These are phyloP conservation scores for Vanderwaltozyma tropicalis DNA, from an alignment of 805 yeast genomes.

Conservation along the genomic window DNA sequence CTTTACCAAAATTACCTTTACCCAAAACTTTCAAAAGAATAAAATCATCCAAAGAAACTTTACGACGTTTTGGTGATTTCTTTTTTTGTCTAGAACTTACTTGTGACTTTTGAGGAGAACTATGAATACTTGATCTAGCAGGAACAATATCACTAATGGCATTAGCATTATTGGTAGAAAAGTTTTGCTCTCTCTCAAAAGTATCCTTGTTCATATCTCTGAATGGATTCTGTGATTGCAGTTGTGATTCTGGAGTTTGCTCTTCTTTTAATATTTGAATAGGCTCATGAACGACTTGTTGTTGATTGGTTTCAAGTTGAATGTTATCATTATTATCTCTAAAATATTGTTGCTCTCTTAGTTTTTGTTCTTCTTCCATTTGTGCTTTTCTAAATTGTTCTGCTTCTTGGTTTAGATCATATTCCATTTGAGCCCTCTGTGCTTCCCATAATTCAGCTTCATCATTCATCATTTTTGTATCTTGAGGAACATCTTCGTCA, in stretches of 20 bases:
- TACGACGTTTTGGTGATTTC: conserved; percentile 39
- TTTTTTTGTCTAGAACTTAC: conserved; percentile 17
- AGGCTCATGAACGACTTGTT: not conserved
- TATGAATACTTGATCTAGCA: not conserved
- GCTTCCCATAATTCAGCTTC: conserved; percentile 14
- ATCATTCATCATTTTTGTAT: conserved; percentile 7
- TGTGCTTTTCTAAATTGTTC: not conserved
- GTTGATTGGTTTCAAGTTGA: conserved; percentile 1
- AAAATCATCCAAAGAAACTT: conserved; percentile 90
- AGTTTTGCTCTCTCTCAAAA: conserved; percentile 12
- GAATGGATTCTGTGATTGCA: conserved; percentile 15
- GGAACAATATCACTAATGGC: not conserved
- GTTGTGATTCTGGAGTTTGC: conserved; percentile 1
- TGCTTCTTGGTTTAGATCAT: conserved; percentile 7
- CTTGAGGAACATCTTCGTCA: too few species aligned
- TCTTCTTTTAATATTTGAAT: not conserved
- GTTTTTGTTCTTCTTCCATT: conserved; percentile 1
- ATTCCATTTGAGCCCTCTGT: conserved; percentile 10
- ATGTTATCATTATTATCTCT: not conserved
- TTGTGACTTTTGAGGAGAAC: conserved; percentile 18
- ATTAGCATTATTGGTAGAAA: not conserved
- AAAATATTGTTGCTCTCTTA: too few species aligned
- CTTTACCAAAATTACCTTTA: conserved; percentile 97
- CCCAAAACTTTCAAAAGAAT: conserved; percentile 90
- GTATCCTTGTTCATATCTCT: conserved; percentile 18